Evolutionary conservation across 2,329 filamentous ascomycete species (phyloP), one percentile per base, ranked within the genome.

Genomic region (Ceratocystis huliohia): DNA sequence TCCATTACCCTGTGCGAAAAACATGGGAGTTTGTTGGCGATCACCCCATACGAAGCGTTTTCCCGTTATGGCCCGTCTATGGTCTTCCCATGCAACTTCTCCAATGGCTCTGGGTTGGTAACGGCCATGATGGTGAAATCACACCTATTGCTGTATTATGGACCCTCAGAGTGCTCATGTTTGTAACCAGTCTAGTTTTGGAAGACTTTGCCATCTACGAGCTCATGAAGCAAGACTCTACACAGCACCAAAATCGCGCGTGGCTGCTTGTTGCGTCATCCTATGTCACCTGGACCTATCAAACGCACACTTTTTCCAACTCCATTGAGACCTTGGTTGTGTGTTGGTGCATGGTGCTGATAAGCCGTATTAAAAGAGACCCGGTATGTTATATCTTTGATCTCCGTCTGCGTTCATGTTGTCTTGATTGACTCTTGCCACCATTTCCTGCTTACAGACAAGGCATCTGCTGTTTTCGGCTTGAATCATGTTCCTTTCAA

Each of bases 191-290:
- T 79, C 96, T 99, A 75, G 91, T 99, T 65, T 82, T 99, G 69
- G 91, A 96, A 77, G 94, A 99, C 78, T 97, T 94, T 93, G 94
- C 94, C 10, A 84, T 99, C 67, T 86, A 96, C 78, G 94, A 99
- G 75, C 81, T 97, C 69, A 86, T 96, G 66, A 57, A 57, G 53
- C 53, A 57, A 57, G 85, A 86, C 69, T 88, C 88, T 48, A 85
- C 85, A 69, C 86, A 86, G 68, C 80, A 84, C 72, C 86, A 91
- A 69, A 84, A 84, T 71, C 79, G 88, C 66, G 90, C 91, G 8
- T 84, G 95, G 57, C 80, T 95, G 59, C 81, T 99, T 67, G 88
- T 96, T 68, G 91, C 93, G 59, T 97, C 93, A 33, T 96, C 91
- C 30, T 99, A 97, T 77, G 93, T 96, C 71, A 99, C 94, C 61